Percentiles rank a stretch among this genome's conserved stretches.
phyloP scores from a whole-genome alignment of 2,329 filamentous ascomycete species.

The Exophiala bonariae region DNA sequence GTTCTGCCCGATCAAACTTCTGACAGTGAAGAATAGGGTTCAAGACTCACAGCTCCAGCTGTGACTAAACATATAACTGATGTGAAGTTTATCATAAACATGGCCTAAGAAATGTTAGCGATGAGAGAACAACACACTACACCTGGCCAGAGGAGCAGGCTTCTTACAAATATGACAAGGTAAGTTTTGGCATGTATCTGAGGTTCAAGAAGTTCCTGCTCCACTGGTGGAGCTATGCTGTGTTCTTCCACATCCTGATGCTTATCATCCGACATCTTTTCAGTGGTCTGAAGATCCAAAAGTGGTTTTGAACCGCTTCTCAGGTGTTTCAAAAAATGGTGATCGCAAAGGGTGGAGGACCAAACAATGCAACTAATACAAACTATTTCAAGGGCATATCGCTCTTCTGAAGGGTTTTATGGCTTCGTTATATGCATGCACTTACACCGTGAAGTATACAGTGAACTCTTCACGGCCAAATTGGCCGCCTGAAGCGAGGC shows the following conservation, averaged over 20 bases:
- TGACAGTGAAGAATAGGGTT: neutral
- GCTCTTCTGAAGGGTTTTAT: slow-evolving; percentile 1
- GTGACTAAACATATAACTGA: slow-evolving; percentile 2
- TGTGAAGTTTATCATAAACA: slow-evolving; percentile 4
- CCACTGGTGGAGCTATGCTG: slow-evolving; percentile 4
- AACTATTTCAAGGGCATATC: slow-evolving; percentile 1
- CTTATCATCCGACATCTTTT: slow-evolving; percentile 2
- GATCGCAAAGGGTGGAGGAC: slow-evolving; percentile 2
- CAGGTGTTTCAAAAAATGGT: neutral
- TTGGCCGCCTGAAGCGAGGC: neutral
- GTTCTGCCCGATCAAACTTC: neutral
- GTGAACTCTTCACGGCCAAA: neutral
- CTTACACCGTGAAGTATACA: neutral
- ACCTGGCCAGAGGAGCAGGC: slow-evolving; percentile 4
- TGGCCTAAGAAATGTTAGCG: slow-evolving; percentile 1
- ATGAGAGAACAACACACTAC: slow-evolving; percentile 1
- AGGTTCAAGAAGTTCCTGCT: slow-evolving; percentile 1
- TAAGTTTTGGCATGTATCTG: slow-evolving; percentile 4
- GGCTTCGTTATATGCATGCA: neutral
- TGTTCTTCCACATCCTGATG: slow-evolving; percentile 4
- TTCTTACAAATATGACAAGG: slow-evolving; percentile 1
- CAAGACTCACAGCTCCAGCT: slow-evolving; percentile 4
- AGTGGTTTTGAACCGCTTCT: neutral
- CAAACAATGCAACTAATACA: slow-evolving; percentile 1
- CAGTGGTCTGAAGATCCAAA: slow-evolving; percentile 1